Evolutionary conservation across 2,329 filamentous ascomycete species (phyloP).

Genomic region (Aureobasidium mangrovei): DNA sequence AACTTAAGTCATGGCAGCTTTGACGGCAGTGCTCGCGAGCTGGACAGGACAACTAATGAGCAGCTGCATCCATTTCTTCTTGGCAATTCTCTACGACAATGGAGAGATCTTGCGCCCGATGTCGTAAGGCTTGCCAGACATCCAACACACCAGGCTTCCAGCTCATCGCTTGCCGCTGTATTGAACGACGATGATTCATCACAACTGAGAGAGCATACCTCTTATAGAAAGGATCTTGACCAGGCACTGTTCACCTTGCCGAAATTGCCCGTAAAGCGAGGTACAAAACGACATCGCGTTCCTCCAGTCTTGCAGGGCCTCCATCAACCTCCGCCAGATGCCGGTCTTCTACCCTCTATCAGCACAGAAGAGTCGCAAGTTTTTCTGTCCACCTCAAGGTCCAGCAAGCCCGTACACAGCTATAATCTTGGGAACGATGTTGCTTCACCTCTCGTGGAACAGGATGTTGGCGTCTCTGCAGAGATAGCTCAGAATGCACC

Average conservation of each 20-base stretch:
- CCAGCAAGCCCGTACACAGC: not conserved
- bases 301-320: slow-evolving; percentile 49
- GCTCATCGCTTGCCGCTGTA: slow-evolving; percentile 29
- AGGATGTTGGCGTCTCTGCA: not conserved
- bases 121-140: not conserved
- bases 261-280: slow-evolving; percentile 27
- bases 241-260: slow-evolving; percentile 26
- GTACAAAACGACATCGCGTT: slow-evolving; percentile 28
- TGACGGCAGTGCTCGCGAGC: slow-evolving; percentile 20
- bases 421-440: not conserved
- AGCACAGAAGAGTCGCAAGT: slow-evolving; percentile 34
- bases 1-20: slow-evolving; percentile 25
- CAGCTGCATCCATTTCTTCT: slow-evolving; percentile 23
- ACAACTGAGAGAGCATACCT: slow-evolving; percentile 20
- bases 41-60: slow-evolving; percentile 21
- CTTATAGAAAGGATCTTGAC: slow-evolving; percentile 22
- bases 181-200: slow-evolving; percentile 28
- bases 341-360: slow-evolving; percentile 52
- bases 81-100: slow-evolving; percentile 12
- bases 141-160: slow-evolving; percentile 19
- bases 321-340: slow-evolving; percentile 55
- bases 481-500: not conserved
- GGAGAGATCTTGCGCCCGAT: slow-evolving; percentile 5
- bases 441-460: not conserved
- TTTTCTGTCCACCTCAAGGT: slow-evolving; percentile 1